phyloP scores from a whole-genome alignment of 73 alveolate genomes.

The Paramecium pentaurelia region DNA sequence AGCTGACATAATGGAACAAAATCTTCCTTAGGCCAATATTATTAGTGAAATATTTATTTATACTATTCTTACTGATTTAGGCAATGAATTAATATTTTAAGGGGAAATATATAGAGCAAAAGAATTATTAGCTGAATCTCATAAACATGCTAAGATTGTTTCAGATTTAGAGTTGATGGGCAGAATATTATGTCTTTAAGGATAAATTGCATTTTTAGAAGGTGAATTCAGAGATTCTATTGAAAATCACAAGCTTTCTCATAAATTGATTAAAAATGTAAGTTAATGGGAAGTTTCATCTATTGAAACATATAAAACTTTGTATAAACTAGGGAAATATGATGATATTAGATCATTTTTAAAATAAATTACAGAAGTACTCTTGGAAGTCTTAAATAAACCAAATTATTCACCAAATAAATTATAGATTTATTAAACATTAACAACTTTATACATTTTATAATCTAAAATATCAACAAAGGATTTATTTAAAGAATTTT shows the following conservation, averaged over 20 bases:
- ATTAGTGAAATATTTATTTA: conserved; percentile 44
- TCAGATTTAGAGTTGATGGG: conserved; percentile 61
- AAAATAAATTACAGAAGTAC: conserved; percentile 48
- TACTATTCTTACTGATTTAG: conserved; percentile 33
- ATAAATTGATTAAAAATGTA: conserved; percentile 44
- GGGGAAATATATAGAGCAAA: conserved; percentile 58
- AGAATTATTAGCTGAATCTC: conserved; percentile 46
- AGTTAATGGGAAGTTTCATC: conserved; percentile 45
- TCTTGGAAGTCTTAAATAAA: not conserved
- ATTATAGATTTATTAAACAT: not conserved
- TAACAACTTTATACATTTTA: conserved; percentile 3
- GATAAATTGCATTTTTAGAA: conserved; percentile 39
- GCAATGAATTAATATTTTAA: conserved; percentile 1
- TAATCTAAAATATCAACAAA: not conserved
- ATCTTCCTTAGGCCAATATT: conserved; percentile 51
- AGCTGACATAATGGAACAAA: conserved; percentile 47
- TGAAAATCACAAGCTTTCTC: conserved; percentile 58
- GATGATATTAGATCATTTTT: conserved; percentile 48
- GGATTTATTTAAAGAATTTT: conserved; percentile 13
- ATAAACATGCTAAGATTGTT: conserved; percentile 56
- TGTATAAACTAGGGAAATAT: conserved; percentile 41
- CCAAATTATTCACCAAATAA: conserved; percentile 33
- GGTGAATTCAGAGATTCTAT: conserved; percentile 59
- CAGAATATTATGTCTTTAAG: conserved; percentile 27
- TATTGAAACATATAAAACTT: conserved; percentile 45